Evolutionary conservation across 1,139 yeast species (phyloP), one percentile per base, ranked within the genome.

Genomic region (Protomyces pachydermus): DNA sequence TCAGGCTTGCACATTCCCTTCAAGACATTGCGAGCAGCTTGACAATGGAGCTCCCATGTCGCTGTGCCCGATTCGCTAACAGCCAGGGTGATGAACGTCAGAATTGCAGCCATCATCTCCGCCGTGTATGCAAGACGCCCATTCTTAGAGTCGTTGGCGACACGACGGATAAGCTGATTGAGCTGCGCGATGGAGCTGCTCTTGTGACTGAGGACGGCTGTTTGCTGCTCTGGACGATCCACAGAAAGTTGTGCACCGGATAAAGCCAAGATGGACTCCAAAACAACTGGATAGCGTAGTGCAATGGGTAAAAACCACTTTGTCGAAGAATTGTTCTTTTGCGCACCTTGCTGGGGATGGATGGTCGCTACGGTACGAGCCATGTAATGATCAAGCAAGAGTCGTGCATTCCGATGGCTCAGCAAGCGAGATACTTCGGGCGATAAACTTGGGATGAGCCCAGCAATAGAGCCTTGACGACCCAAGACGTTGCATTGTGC

Each of bases 41-140:
- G 56, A 39, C 62, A 58, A 18, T 58, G 62, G 38, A 58, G 25
- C 52, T 58, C 50, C 62, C 62, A 58, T 3, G 56, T 38, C 10
- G 37, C 42, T 16, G 53, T 58, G 9, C 62, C 62, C 5, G 62
- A 51, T 35, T 58, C 62, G 12, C 56, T 18, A 23, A 58, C 62
- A 14, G 56, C 42, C 10, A 58, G 56, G 14, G 62, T 35, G 25
- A 58, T 58, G 23, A 51, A 55, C 8, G 51, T 42, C 37, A 58
- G 16, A 39, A 58, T 55, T n/a, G 56, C 38, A 3, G 32, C 46
- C 42, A 58, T 51, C 56, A 52, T 2, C 14, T 58, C 62, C 23
- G 38, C 51, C 3, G 52, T 38, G 23, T 51, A 48, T 18, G 48
- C 48, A 10, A 8, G 16, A 10, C 23, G 20, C 5, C 23, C 48